These are phyloP conservation scores for Suillus paluster DNA, from an alignment of 768 basidiomycete species.

Conservation along the genomic window DNA sequence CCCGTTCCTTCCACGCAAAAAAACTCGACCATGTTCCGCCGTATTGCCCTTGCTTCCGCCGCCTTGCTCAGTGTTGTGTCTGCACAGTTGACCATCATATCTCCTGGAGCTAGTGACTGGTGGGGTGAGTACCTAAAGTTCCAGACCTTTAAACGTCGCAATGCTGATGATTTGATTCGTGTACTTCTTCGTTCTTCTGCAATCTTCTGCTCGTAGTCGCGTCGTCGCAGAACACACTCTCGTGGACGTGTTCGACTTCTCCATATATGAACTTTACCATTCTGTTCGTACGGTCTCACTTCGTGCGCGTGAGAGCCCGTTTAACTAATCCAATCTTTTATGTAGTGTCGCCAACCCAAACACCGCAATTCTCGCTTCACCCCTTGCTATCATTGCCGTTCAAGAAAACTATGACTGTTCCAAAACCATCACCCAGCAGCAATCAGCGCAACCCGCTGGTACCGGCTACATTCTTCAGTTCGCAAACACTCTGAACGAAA, in stretches of 20 bases:
- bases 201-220: constrained; percentile 47
- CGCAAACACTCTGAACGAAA: constrained; percentile 52
- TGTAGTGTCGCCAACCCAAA: constrained; percentile 51
- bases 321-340: constrained; percentile 17
- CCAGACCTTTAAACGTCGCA: neutral
- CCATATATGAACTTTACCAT: constrained; percentile 51
- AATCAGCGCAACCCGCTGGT: constrained; percentile 45
- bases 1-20: neutral
- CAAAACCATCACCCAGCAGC: constrained; percentile 49
- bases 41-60: constrained; percentile 39
- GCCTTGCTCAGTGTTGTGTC: constrained; percentile 43
- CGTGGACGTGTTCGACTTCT: constrained; percentile 58
- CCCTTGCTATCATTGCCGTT: constrained; percentile 48
- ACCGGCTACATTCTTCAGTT: constrained; percentile 55
- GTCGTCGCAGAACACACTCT: constrained; percentile 56
- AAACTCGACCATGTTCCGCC: constrained; percentile 37
- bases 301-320: constrained; percentile 10
- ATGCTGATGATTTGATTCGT: neutral
- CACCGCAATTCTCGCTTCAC: constrained; percentile 40
- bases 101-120: constrained; percentile 53
- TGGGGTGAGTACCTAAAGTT: constrained; percentile 55
- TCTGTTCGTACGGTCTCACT: constrained; percentile 43
- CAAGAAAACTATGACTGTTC: constrained; percentile 66
- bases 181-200: neutral
- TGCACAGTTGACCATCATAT: constrained; percentile 49